Conservation (phyloP, 2,329 filamentous ascomycete genomes). For the Emmonsia crescens region DNA sequence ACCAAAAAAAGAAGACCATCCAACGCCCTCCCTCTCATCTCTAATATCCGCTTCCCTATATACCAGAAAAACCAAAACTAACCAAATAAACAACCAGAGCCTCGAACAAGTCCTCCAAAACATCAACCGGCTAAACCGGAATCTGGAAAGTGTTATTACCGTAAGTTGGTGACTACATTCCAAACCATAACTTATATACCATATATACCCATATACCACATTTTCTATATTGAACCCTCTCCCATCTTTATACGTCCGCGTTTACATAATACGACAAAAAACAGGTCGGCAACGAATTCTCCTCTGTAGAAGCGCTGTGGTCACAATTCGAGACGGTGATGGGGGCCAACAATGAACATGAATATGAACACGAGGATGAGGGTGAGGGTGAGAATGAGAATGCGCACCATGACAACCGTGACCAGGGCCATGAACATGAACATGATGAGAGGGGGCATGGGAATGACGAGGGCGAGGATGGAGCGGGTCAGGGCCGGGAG, state of each 20-base stretch:
- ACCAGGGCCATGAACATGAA: slow-evolving; percentile 4
- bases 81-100: slow-evolving; percentile 31
- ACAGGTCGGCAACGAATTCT: slow-evolving; percentile 88
- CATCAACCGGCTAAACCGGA: slow-evolving; percentile 90
- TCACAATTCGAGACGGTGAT: slow-evolving; percentile 95
- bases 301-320: slow-evolving; percentile 94
- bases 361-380: slow-evolving; percentile 2
- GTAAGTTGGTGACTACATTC: slow-evolving; percentile 42
- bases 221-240: background rate
- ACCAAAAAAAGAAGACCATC: no score
- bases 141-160: slow-evolving; percentile 79
- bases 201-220: no score
- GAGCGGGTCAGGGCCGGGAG: background rate
- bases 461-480: background rate
- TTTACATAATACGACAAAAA: background rate
- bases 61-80: background rate
- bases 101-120: slow-evolving; percentile 89
- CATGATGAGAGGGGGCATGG: background rate
- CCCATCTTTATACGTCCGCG: no score
- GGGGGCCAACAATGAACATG: slow-evolving; percentile 45
- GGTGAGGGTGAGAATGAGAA: slow-evolving; percentile 1
- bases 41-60: no score
- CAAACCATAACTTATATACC: no score
- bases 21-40: no score
- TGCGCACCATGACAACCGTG: slow-evolving; percentile 2